Evolutionary conservation across 2,329 filamentous ascomycete genomes (phyloP).

Genomic region (Fusarium nurragi): DNA sequence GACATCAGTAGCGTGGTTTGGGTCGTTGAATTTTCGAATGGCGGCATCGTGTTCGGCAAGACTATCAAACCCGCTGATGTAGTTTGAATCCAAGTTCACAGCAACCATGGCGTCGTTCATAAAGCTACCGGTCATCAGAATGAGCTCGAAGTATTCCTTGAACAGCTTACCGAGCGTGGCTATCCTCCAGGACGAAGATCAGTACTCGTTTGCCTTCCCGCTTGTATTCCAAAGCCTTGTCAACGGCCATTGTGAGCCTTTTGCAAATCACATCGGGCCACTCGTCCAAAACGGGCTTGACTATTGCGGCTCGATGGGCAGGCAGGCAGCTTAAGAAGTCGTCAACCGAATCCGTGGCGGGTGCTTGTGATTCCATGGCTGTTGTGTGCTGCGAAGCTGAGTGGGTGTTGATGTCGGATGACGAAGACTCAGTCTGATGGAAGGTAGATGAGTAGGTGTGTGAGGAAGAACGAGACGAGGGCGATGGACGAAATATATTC

Average conservation of each 20-base stretch:
- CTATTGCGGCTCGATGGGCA: neutral
- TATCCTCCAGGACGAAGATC: neutral
- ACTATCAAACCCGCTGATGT: neutral
- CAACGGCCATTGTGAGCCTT: neutral
- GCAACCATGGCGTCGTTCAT: neutral
- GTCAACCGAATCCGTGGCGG: neutral
- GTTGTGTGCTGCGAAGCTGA: neutral
- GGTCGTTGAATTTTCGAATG: neutral
- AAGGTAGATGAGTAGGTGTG: neutral
- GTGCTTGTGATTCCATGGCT: no score
- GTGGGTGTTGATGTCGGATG: neutral
- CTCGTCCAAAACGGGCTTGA: neutral
- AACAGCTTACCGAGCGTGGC: neutral
- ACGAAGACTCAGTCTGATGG: neutral
- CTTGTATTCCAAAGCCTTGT: neutral
- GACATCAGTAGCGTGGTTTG: neutral
- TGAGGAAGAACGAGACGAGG: neutral
- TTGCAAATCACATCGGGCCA: neutral
- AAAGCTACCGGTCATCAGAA: neutral
- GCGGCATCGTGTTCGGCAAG: neutral
- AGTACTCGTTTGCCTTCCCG: neutral
- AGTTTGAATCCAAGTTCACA: neutral
- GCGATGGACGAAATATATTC: neutral
- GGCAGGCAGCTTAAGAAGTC: neutral
- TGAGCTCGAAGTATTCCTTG: fast-evolving